Percentiles rank a stretch among this genome's conserved stretches.
These are phyloP conservation scores for Rhizoctonia solani DNA, from an alignment of 1,284 basidiomycete species.

Conservation along the genomic window DNA sequence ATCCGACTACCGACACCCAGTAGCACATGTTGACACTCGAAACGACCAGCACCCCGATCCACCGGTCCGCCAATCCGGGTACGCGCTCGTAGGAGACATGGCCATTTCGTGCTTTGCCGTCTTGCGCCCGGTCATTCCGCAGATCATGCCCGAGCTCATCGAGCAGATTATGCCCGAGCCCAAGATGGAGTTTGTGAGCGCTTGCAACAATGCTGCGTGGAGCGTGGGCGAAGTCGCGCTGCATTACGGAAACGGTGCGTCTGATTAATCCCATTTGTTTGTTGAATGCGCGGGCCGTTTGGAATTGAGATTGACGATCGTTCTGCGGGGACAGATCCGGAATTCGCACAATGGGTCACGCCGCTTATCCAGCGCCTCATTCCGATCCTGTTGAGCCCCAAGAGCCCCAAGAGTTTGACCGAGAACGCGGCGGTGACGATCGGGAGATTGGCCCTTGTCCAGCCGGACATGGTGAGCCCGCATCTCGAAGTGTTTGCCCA, in stretches of 20 bases:
- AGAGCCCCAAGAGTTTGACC: conserved; percentile 90
- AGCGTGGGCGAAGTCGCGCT: conserved; percentile 96
- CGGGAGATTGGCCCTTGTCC: conserved; percentile 92
- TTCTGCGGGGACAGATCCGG: conserved; percentile 67
- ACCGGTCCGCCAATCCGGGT: conserved; percentile 93
- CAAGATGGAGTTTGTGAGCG: conserved; percentile 89
- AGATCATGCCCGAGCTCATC: conserved; percentile 89
- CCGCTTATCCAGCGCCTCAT: conserved; percentile 87
- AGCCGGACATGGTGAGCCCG: conserved; percentile 86
- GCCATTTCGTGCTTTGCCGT: conserved; percentile 93
- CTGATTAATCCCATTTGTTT: neutral
- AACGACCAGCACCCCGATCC: conserved; percentile 79
- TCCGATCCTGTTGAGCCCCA: conserved; percentile 87
- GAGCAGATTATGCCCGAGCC: conserved; percentile 89
- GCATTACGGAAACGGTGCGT: conserved; percentile 75
- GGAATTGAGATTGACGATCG: neutral
- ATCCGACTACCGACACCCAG: neutral
- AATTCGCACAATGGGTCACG: conserved; percentile 88
- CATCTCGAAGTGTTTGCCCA: conserved; percentile 90
- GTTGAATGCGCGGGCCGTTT: conserved; percentile 1
- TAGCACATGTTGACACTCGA: neutral
- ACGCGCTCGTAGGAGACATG: conserved; percentile 96
- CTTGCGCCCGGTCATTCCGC: conserved; percentile 81
- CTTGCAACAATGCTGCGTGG: conserved; percentile 99
- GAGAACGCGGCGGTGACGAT: conserved; percentile 99